These are phyloP conservation scores for Microsporum canis DNA, from an alignment of 2,329 filamentous ascomycete genomes.

Conservation along the genomic window DNA sequence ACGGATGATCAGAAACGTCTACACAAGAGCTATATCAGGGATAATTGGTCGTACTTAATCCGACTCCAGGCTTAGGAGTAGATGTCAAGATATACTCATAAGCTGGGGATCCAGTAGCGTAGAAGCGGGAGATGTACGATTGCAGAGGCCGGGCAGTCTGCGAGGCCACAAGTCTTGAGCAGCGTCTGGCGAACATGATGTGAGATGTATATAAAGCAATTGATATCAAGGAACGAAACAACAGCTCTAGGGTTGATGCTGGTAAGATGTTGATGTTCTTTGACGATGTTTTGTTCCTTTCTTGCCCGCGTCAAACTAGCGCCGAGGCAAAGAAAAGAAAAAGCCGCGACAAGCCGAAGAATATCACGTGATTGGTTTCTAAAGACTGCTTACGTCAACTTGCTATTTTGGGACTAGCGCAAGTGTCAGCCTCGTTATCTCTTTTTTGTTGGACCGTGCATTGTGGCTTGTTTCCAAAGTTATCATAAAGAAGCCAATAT, in stretches of 20 bases:
- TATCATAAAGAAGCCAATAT: not conserved
- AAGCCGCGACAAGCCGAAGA: conserved; percentile 1
- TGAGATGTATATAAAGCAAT: not conserved
- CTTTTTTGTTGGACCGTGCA: not conserved
- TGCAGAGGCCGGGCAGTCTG: conserved; percentile 35
- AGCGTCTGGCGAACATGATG: conserved; percentile 37
- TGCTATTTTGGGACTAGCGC: not conserved
- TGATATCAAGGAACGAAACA: not conserved
- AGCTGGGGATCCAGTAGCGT: conserved; percentile 34
- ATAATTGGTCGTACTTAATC: conserved; percentile 53
- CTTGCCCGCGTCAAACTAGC: not conserved
- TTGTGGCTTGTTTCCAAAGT: not conserved
- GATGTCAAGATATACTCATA: conserved; percentile 80
- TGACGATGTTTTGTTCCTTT: not conserved
- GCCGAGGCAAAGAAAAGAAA: not conserved
- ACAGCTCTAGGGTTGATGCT: not conserved
- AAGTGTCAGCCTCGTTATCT: not conserved
- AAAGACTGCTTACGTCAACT: not conserved
- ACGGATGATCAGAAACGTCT: not conserved
- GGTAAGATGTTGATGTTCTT: not conserved
- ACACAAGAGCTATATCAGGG: not conserved
- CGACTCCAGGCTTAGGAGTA: conserved; percentile 76
- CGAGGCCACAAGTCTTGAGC: conserved; percentile 50
- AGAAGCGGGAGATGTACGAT: conserved; percentile 25
- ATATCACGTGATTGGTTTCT: not conserved